These are phyloP conservation scores for Blepharisma stoltei DNA, from an alignment of 73 alveolate species.

Conservation along the genomic window DNA sequence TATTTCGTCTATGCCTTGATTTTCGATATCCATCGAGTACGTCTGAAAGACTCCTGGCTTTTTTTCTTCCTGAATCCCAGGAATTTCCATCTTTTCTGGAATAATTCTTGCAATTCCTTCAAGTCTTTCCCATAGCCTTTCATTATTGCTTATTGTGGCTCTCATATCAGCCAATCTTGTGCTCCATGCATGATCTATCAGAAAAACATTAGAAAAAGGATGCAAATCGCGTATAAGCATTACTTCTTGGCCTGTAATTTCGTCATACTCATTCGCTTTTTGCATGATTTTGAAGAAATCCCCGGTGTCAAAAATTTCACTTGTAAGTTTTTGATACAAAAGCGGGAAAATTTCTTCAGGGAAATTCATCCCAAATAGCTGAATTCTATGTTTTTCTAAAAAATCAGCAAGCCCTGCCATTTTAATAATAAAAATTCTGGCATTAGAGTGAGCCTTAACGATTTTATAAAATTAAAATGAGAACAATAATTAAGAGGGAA, in stretches of 20 bases:
- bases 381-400: slow-evolving; percentile 61
- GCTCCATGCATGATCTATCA: slow-evolving; percentile 94
- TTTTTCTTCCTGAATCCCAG: slow-evolving; percentile 25
- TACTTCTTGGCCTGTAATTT: slow-evolving; percentile 40
- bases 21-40: slow-evolving; percentile 45
- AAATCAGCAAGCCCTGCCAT: slow-evolving; percentile 33
- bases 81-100: slow-evolving; percentile 36
- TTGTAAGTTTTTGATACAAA: slow-evolving; percentile 64
- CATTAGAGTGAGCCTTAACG: too few relatives aligned
- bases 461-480: too few relatives aligned
- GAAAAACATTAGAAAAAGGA: slow-evolving; percentile 64
- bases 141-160: slow-evolving; percentile 50
- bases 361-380: slow-evolving; percentile 69
- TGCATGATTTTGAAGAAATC: slow-evolving; percentile 67
- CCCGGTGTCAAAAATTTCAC: slow-evolving; percentile 78
- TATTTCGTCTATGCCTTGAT: slow-evolving; percentile 33
- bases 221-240: slow-evolving; percentile 42
- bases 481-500: too few relatives aligned
- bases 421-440: too few relatives aligned
- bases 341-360: slow-evolving; percentile 62
- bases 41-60: slow-evolving; percentile 18
- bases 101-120: slow-evolving; percentile 32
- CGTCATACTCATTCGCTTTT: slow-evolving; percentile 73
- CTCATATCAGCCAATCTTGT: slow-evolving; percentile 74
- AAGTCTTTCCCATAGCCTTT: slow-evolving; percentile 39